Conservation (phyloP, 164 flowering plant species). For the Euptelea pleiosperma region DNA sequence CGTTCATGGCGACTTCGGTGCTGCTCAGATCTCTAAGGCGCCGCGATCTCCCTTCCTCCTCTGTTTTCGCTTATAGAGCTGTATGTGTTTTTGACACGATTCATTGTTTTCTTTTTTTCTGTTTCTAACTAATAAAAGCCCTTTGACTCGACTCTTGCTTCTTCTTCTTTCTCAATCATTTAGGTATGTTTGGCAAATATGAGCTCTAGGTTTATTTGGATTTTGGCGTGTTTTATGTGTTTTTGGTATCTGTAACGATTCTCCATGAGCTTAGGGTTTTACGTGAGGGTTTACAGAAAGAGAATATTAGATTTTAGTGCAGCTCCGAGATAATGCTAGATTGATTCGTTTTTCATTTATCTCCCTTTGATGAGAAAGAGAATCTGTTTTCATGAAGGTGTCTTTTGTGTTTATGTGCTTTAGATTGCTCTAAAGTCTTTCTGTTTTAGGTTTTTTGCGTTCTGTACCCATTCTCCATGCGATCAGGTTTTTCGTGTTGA, state of each 20-base stretch:
- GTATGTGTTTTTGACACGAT: constrained; percentile 14
- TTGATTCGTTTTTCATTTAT: too few species aligned
- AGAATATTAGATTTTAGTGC: too few species aligned
- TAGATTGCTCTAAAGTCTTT: neutral
- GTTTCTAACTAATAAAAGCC: too few species aligned
- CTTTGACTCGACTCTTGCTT: too few species aligned
- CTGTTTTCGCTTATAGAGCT: constrained; percentile 18
- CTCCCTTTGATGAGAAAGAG: too few species aligned
- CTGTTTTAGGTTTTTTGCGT: neutral
- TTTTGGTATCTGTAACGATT: neutral
- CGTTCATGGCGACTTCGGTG: constrained; percentile 27
- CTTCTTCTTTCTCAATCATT: neutral
- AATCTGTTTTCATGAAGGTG: neutral
- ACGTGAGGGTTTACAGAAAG: too few species aligned
- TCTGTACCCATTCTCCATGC: neutral
- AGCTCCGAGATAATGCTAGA: too few species aligned
- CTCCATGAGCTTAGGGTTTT: neutral
- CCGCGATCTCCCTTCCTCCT: constrained; percentile 20
- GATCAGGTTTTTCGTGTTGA: too few species aligned
- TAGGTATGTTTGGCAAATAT: neutral
- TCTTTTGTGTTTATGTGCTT: neutral
- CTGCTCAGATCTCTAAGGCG: constrained; percentile 26
- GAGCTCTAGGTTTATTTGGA: neutral
- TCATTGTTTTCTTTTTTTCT: neutral
- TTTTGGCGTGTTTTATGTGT: too few species aligned